These are phyloP conservation scores for Penicillium thymicola DNA, from an alignment of 2,329 filamentous ascomycete species.

Conservation along the genomic window DNA sequence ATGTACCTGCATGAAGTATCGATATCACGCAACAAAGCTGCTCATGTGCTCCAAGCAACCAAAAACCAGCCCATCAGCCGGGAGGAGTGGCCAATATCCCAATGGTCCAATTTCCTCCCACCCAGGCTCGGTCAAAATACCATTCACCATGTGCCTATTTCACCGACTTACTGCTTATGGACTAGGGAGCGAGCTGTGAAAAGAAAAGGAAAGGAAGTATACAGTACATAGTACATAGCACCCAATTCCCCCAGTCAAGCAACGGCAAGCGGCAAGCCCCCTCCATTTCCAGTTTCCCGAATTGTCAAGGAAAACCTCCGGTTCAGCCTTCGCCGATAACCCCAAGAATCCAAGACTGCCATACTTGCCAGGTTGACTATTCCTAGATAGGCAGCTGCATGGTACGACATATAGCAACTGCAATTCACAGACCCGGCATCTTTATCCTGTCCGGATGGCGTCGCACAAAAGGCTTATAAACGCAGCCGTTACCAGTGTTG, in stretches of 20 bases:
- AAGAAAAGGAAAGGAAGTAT: neutral
- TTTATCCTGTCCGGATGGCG: neutral
- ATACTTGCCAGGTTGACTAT: neutral
- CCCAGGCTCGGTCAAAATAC: neutral
- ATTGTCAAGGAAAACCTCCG: neutral
- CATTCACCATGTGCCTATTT: neutral
- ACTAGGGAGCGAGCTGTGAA: no score
- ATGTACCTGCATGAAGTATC: conserved; percentile 1
- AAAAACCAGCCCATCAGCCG: neutral
- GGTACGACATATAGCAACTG: neutral
- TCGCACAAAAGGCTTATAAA: conserved; percentile 5
- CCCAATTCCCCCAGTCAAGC: neutral
- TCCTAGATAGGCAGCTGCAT: neutral
- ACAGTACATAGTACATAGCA: neutral
- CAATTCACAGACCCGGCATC: neutral
- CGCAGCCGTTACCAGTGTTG: conserved; percentile 1
- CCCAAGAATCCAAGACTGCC: neutral
- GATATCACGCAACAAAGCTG: neutral
- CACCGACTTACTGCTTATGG: neutral
- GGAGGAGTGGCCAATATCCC: neutral
- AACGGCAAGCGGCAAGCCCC: neutral
- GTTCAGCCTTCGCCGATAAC: neutral
- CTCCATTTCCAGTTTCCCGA: neutral
- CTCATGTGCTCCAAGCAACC: neutral
- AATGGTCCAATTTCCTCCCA: neutral